Evolutionary conservation across 1,284 basidiomycete species (phyloP).

Genomic region (Ustilago lituana): DNA sequence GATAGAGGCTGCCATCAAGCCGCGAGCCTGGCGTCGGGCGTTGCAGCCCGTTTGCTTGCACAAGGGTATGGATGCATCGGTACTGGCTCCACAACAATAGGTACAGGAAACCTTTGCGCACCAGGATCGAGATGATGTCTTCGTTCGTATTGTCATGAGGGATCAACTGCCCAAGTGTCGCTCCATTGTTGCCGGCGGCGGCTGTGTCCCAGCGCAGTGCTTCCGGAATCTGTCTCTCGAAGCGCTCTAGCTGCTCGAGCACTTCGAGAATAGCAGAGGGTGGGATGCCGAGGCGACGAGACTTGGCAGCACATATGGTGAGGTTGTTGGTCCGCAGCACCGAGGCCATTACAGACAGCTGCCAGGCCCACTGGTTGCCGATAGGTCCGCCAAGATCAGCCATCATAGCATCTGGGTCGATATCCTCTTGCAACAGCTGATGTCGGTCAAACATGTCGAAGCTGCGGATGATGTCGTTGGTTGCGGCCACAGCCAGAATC

Average conservation of each 20-base stretch:
- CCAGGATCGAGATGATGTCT: slow-evolving; percentile 36
- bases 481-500: slow-evolving; percentile 22
- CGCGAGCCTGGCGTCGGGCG: slow-evolving; percentile 20
- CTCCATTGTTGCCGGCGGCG: background rate
- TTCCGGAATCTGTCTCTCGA: slow-evolving; percentile 40
- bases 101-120: slow-evolving; percentile 34
- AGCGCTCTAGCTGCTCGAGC: slow-evolving; percentile 31
- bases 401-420: slow-evolving; percentile 33
- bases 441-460: slow-evolving; percentile 36
- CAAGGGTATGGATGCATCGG: slow-evolving; percentile 32
- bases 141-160: slow-evolving; percentile 25
- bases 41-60: slow-evolving; percentile 29
- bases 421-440: slow-evolving; percentile 39
- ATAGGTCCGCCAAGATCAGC: slow-evolving; percentile 22
- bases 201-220: slow-evolving; percentile 20
- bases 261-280: slow-evolving; percentile 33
- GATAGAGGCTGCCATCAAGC: slow-evolving; percentile 16
- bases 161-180: slow-evolving; percentile 18
- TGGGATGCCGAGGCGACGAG: slow-evolving; percentile 31
- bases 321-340: slow-evolving; percentile 33
- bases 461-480: slow-evolving; percentile 40
- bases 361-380: slow-evolving; percentile 36
- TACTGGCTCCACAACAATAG: slow-evolving; percentile 34
- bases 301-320: slow-evolving; percentile 31
- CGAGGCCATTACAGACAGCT: slow-evolving; percentile 32